Base-by-base conservation (phyloP, 768 basidiomycete species). In the Harrya chromipes region DNA sequence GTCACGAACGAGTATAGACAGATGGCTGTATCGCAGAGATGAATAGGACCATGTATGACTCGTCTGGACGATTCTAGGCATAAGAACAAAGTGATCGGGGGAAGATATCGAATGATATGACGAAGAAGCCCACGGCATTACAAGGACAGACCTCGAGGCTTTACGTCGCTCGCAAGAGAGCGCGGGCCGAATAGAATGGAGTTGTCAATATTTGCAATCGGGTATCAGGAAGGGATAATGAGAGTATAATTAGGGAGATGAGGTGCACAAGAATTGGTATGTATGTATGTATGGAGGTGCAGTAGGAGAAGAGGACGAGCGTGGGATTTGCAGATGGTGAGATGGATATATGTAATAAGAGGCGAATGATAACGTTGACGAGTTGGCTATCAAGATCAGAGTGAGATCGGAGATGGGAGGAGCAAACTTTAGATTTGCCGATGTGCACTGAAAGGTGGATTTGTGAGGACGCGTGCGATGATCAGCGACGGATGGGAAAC, bases 361-460 rank as follows among this genome's bases (percentile, higher is more conserved):
- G 42, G 40, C 26, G 43, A 58, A 43, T 64, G 65, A 65, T 67
- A 68, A 68, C 66, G 64, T 65, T 68, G 55, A 31, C 43, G 23
- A 26, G 53, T 24, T 39, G 43, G 38, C 37, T 54, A 61, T 62
- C 63, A 49, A 53, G 66, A 64, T 66, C 57, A 60, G 53, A 35
- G 20, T 33, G 40, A 41, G 65, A 67, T 67, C 66, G 65, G 63
- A 63, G 67, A 64, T 67, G 60, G 36, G n/a, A 54, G 26, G 26
- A 48, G 47, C 26, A 64, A 69, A 67, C 59, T 40, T 64, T 69
- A 67, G 66, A 67, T 67, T 67, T 46, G 44, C 61, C 55, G 63
- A 60, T 54, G 52, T 54, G 41, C 42, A 27, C 26, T 6, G 26
- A 10, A 9, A 2, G 4, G 26, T 27, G 26, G 26, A 27, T 10